Percentiles rank a stretch among this genome's conserved stretches.
Conservation (phyloP, 2,329 filamentous ascomycete genomes). For the Cladosporium cucumerinum region DNA sequence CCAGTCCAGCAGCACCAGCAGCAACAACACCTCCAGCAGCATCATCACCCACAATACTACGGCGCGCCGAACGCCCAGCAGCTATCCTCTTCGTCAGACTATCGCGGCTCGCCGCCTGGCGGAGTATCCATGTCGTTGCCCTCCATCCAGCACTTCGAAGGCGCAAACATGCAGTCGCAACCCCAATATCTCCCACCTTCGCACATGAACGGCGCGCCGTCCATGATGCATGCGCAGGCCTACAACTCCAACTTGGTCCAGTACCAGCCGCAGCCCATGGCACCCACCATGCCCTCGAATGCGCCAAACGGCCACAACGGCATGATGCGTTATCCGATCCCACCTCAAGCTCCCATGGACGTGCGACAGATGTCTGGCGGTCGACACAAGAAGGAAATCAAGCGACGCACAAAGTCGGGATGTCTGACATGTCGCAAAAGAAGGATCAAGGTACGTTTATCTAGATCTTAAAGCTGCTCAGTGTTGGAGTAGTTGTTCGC, state of each 20-base stretch:
- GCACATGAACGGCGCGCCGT: conserved; percentile 22
- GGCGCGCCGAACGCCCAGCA: conserved; percentile 7
- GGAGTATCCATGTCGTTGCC: conserved; percentile 20
- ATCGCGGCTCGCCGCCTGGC: conserved; percentile 17
- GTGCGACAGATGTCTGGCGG: conserved; percentile 55
- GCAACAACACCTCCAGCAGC: not conserved
- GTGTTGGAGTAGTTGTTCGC: not conserved
- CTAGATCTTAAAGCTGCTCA: not conserved
- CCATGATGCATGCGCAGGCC: conserved; percentile 25
- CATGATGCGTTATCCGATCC: conserved; percentile 54
- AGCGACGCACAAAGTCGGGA: conserved; percentile 59
- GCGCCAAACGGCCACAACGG: conserved; percentile 25
- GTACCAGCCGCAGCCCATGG: conserved; percentile 26
- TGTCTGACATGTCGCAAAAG: conserved; percentile 58
- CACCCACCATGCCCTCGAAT: conserved; percentile 25
- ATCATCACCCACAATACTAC: conserved; percentile 13
- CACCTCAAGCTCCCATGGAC: conserved; percentile 45
- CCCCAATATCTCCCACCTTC: conserved; percentile 23
- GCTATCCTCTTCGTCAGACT: conserved; percentile 10
- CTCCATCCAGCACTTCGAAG: conserved; percentile 28
- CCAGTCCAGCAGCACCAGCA: conserved; percentile 7
- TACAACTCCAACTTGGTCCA: conserved; percentile 26
- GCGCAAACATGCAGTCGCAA: conserved; percentile 24
- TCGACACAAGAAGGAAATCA: conserved; percentile 70
- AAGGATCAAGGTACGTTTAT: conserved; percentile 64